These are phyloP conservation scores for Lactifluus hygrophoroides DNA, from an alignment of 768 basidiomycete genomes.

Conservation along the genomic window DNA sequence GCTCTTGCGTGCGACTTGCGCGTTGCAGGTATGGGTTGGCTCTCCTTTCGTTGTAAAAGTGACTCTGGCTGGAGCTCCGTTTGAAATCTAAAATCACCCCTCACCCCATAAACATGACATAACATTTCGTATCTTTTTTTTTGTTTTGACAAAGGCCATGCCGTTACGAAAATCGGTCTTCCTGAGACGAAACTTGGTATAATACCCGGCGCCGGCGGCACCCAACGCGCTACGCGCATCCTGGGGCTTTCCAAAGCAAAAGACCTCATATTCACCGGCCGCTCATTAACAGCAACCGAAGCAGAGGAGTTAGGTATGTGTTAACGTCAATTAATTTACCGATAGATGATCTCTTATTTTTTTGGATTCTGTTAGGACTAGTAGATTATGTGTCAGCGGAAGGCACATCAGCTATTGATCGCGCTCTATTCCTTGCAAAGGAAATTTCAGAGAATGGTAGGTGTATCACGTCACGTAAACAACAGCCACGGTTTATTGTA, in stretches of 20 bases:
- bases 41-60: neutral
- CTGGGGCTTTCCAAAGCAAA: slow-evolving; percentile 77
- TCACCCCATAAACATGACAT: too few species aligned
- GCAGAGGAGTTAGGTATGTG: slow-evolving; percentile 61
- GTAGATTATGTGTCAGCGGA: slow-evolving; percentile 70
- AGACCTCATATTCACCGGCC: slow-evolving; percentile 78
- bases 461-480: slow-evolving; percentile 12
- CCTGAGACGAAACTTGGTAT: slow-evolving; percentile 75
- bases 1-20: slow-evolving; percentile 85
- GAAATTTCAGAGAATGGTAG: slow-evolving; percentile 61
- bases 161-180: slow-evolving; percentile 78
- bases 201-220: slow-evolving; percentile 88
- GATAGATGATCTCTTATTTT: neutral
- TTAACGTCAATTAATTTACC: neutral
- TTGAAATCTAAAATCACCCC: neutral
- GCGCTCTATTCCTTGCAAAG: slow-evolving; percentile 60
- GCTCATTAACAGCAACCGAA: slow-evolving; percentile 54
- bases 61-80: neutral
- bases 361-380: slow-evolving; percentile 42
- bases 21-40: slow-evolving; percentile 58
- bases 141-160: slow-evolving; percentile 35
- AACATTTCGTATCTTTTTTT: neutral
- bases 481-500: neutral
- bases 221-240: slow-evolving; percentile 71
- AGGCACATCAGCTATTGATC: slow-evolving; percentile 54